Evolutionary conservation across 2,329 filamentous ascomycete genomes (phyloP), one percentile per base, ranked within the genome.

Genomic region (Exserohilum rostratum): DNA sequence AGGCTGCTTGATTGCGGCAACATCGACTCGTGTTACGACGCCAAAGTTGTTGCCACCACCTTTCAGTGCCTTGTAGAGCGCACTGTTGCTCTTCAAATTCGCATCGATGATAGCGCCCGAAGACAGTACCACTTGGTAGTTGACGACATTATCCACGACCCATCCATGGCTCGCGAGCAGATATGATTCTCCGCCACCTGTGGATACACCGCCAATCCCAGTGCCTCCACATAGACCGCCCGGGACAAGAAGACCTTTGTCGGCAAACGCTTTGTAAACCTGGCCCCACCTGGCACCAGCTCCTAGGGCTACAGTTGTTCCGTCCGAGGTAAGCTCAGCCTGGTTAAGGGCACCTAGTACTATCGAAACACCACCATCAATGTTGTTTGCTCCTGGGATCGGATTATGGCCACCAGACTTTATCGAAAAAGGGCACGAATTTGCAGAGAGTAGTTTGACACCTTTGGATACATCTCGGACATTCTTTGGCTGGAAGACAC

Each of bases 61-160:
- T 44, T 70, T 69, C 6, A 76, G 57, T 1, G 67, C 72, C 39
- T 56, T 64, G 52, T 70, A 76, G 6, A 77, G 71, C 38, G 79
- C 77, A 0, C 77, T 76, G 6, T 59, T 64, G 46, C 64, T 57
- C 50, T 58, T 46, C 3, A 63, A 57, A 31, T 73, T 79, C 9
- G 71, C 77, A 22, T 77, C 61, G 27, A 76, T 66, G 9, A 78
- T 56, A 3, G 66, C 62, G n/a, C 47, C 46, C 77, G 73, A 33
- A 68, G 33, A 13, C 17, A 77, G 68, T 2, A 78, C 74, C 12
- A 77, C 58, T 43, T 75, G 64, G 18, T 50, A 68, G 27, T 73
- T 73, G 34, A 5, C 13, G n/a, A 37, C 15, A 18, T 17, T 33
- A 9, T 33, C 30, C 30, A 33, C 30, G 11, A 33, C 30, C 30